Percentiles rank a stretch among this genome's conserved stretches.
phyloP scores from a whole-genome alignment of 2,329 filamentous ascomycete species.

The Epichloe hybrida region DNA sequence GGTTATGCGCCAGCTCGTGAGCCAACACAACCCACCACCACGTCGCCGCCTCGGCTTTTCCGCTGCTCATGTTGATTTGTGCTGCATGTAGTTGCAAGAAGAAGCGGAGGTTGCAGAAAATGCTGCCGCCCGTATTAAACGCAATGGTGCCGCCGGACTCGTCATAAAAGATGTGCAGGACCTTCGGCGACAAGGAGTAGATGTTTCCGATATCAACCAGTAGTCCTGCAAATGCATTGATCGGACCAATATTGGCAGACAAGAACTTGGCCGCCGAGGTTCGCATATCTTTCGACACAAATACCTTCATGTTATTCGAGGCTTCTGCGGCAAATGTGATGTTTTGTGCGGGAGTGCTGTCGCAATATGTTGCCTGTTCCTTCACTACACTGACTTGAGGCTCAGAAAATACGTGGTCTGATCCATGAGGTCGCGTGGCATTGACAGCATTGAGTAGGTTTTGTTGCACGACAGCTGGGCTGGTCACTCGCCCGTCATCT shows the following conservation, averaged over 20 bases:
- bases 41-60: constrained; percentile 53
- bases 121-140: constrained; percentile 74
- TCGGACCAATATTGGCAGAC: constrained; percentile 39
- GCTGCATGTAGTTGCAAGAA: constrained; percentile 65
- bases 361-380: constrained; percentile 78
- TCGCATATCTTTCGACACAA: constrained; percentile 44
- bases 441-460: constrained; percentile 68
- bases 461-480: constrained; percentile 47
- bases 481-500: constrained; percentile 42
- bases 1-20: constrained; percentile 90
- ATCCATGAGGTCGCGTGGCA: constrained; percentile 64
- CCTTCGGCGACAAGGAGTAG: constrained; percentile 55
- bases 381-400: constrained; percentile 61
- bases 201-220: constrained; percentile 56
- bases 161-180: constrained; percentile 81
- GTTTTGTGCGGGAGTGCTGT: constrained; percentile 60
- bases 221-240: constrained; percentile 57
- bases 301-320: constrained; percentile 60
- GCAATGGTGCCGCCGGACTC: constrained; percentile 69
- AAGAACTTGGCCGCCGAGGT: constrained; percentile 42
- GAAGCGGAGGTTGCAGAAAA: constrained; percentile 90
- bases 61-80: constrained; percentile 26
- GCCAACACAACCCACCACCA: constrained; percentile 97
- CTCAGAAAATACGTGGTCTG: constrained; percentile 56
- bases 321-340: constrained; percentile 58